Evolutionary conservation across 352 stramenopile genomes (phyloP).

Genomic region (Globisporangium uncinulatum): DNA sequence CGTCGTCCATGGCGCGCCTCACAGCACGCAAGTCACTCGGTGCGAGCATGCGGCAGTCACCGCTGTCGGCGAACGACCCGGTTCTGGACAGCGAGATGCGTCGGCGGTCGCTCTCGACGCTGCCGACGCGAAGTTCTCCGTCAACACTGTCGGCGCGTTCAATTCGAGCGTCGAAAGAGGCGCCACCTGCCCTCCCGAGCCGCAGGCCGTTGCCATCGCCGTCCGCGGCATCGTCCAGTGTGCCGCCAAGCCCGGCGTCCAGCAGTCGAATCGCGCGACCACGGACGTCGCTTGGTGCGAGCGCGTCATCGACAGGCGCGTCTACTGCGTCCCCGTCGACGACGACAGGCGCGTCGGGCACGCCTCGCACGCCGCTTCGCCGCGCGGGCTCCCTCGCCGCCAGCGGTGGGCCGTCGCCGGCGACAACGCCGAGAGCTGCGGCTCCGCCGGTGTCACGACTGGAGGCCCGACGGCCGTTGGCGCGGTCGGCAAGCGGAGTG

Average conservation of each 20-base stretch:
- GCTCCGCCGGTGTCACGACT: constrained; percentile 5
- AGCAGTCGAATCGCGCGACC: constrained; percentile 22
- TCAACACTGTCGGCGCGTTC: constrained; percentile 17
- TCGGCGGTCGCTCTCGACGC: constrained; percentile 40
- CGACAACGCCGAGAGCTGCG: constrained; percentile 16
- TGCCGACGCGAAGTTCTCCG: constrained; percentile 25
- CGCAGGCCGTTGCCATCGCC: constrained; percentile 17
- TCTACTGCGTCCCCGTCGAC: constrained; percentile 14
- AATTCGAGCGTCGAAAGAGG: constrained; percentile 11
- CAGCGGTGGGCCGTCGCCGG: constrained; percentile 18
- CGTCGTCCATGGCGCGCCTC: constrained; percentile 4
- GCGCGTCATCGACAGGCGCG: background rate
- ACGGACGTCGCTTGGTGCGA: constrained; percentile 15
- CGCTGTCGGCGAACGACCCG: constrained; percentile 10
- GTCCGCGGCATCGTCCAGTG: constrained; percentile 11
- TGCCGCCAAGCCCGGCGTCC: constrained; percentile 13
- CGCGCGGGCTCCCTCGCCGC: constrained; percentile 16
- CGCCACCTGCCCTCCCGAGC: constrained; percentile 13
- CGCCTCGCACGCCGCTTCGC: constrained; percentile 20
- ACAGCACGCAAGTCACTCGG: constrained; percentile 6
- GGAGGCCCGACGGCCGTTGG: constrained; percentile 7
- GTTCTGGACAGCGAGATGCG: constrained; percentile 21
- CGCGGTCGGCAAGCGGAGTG: constrained; percentile 3
- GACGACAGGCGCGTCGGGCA: constrained; percentile 13
- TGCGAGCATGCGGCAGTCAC: constrained; percentile 3